These are phyloP conservation scores for Neofusicoccum umdonicola DNA, from an alignment of 2,329 filamentous ascomycete genomes.

Conservation along the genomic window DNA sequence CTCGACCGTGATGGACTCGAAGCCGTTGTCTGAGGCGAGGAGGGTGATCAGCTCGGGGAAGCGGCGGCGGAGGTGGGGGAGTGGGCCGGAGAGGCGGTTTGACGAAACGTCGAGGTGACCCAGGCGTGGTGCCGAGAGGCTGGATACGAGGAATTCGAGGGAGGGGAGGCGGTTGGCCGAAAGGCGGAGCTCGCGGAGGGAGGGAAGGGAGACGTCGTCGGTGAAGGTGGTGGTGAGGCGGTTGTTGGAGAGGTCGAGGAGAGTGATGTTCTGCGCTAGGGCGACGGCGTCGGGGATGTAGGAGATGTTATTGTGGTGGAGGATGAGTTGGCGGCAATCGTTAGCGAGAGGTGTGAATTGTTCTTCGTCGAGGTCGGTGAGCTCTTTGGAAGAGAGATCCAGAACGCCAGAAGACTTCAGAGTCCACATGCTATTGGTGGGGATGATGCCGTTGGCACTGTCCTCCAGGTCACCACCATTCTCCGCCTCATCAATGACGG, in stretches of 20 bases:
- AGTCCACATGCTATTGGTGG: slow-evolving; percentile 23
- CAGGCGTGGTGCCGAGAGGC: slow-evolving; percentile 71
- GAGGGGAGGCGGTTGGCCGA: slow-evolving; percentile 70
- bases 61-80: slow-evolving; percentile 63
- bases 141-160: slow-evolving; percentile 62
- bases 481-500: background rate
- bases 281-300: slow-evolving; percentile 67
- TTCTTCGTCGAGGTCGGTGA: slow-evolving; percentile 37
- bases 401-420: slow-evolving; percentile 38
- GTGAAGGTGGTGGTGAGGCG: slow-evolving; percentile 60
- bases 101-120: slow-evolving; percentile 76
- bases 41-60: slow-evolving; percentile 73
- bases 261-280: slow-evolving; percentile 67
- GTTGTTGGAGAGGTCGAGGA: slow-evolving; percentile 74
- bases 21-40: slow-evolving; percentile 74
- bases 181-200: slow-evolving; percentile 74
- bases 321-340: slow-evolving; percentile 58
- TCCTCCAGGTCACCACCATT: background rate
- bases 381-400: slow-evolving; percentile 42
- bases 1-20: slow-evolving; percentile 70
- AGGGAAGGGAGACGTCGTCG: slow-evolving; percentile 54
- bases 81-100: slow-evolving; percentile 69
- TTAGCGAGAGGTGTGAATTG: slow-evolving; percentile 41
- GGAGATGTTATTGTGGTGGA: slow-evolving; percentile 76
- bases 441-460: background rate